Base-by-base conservation (phyloP, 495 filamentous ascomycete species). In the Penicillium cataractarum region DNA sequence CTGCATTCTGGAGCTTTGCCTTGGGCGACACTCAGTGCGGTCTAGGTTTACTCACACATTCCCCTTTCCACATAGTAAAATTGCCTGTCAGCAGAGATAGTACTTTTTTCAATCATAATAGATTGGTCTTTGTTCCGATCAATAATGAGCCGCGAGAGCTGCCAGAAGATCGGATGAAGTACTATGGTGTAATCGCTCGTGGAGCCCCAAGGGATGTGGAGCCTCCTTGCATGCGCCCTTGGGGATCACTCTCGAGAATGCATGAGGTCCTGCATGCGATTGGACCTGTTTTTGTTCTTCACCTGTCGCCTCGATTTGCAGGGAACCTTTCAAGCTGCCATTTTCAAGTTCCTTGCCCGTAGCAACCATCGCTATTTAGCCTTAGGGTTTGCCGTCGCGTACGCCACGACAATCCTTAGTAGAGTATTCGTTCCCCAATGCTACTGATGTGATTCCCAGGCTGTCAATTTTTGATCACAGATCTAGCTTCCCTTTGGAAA, bases 211-310 rank as follows among this genome's bases (percentile, higher is more conserved):
- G 62, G 59, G 60, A n/a, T n/a, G 56, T 46, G 65, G 56, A 42
- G 56, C 46, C 57, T 66, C 66, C 69, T 69, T 71, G 69, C 69
- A 61, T 71, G 24, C 26, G 62, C 58, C 67, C 62, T 64, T 68
- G 63, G 15, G 58, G n/a, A 66, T 63, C 50, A 19, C 46, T 52
- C 40, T 40, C 6, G 57, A 59, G 66, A 65, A 71, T 69, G 62
- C 51, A 21, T 24, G 31, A 32, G 44, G n/a, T 32, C 22, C 32
- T 29, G 22, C 26, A 42, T 44, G 29, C 33, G 12, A 71, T 67
- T 71, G 66, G 64, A 6, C 37, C 22, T 56, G 66, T 66, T 52
- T 54, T 55, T n/a, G n/a, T n/a, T n/a, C n/a, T n/a, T n/a, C n/a
- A n/a, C n/a, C n/a, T n/a, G n/a, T n/a, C n/a, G n/a, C n/a, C n/a